Evolutionary conservation across 2,329 filamentous ascomycete genomes (phyloP), one percentile per base, ranked within the genome.

Genomic region (Colletotrichum australisinense): DNA sequence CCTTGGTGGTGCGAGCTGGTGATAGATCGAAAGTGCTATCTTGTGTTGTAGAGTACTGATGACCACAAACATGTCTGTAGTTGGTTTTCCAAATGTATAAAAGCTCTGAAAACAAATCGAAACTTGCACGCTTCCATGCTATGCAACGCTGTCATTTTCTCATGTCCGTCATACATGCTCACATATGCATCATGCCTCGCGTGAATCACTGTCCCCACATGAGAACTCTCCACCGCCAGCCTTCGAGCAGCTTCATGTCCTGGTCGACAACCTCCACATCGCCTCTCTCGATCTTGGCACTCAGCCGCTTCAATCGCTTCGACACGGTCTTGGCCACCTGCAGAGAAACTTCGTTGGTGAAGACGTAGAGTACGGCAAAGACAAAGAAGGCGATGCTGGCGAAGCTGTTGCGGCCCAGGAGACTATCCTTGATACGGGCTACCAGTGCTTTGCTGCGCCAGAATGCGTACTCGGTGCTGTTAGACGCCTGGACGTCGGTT

Each of bases 401-500:
- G 30, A 89, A 78, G 2, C 83, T 78, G 16, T 85, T 85, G 16
- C 82, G 83, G 5, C 87, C 84, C 11, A 84, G 80, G 1, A 88
- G 78, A 7, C 84, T 83, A 58, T 82, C 79, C 67, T 86, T 82
- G 77, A 91, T 88, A 64, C 88, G 85, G 4, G 83, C 76, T 32
- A 90, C 80, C 5, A 91, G 83, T 2, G 83, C 82, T 78, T 85
- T 86, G 79, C 87, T 88, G 76, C 83, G 84, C 30, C 79, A 80
- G 78, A 90, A 91, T 35, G 89, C 89, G 76, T 90, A 88, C 80
- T 91, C 89, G 30, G 89, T 91, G 75, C 87, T 84, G 78, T 88
- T 90, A 74, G 85, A 78, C 1, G 84, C 79, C 46, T 65, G 63
- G 12, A 66, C 63, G 11, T 82, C 52, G 30, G 63, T 63, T 9